Base-by-base conservation (phyloP, 192 early-diverging fungal species). In the Tieghemiomyces parasiticus region DNA sequence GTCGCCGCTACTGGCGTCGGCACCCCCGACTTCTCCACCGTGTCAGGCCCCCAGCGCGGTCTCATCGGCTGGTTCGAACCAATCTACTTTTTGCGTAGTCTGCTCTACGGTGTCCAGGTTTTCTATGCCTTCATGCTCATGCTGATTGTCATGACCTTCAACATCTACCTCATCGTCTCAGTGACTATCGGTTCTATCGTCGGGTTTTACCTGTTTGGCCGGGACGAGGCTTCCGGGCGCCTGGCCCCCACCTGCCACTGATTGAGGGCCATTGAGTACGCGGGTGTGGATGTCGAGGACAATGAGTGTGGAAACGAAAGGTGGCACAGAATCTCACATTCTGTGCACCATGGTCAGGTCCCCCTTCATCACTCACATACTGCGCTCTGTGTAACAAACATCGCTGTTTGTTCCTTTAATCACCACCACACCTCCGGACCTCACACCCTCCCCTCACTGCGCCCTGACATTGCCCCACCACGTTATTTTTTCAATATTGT, bases 51-150 rank as follows among this genome's bases (percentile, higher is more conserved):
- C 35, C 4, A 14, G 32, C n/a, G n/a, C 24, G 31, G 24, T 19
- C 34, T 14, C 16, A 34, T 58, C 13, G 30, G 32, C 2, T 58
- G 55, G 55, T 58, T 35, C n/a, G 55, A 58, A 20, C 55, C 55
- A 14, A 6, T 35, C 16, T 38, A 58, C 55, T 58, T 58, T n/a
- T 20, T 58, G 22, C 55, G 55, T n/a, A 31, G 55, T 26, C 35
- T 58, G 33, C n/a, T 58, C 14, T 58, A 58, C n/a, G 55, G 55
- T n/a, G 34, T 58, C 19, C 55, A 58, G 55, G 55, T 58, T 12
- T 58, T 34, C 26, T 58, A 58, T 38, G 55, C 55, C 55, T 58
- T 58, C 26, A 25, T 58, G 33, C 13, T 58, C n/a, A 58, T 58
- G 55, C 35, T 58, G 32, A 38, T 58, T 6, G 55, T 35, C 20